These are phyloP conservation scores for Orbilia brochopaga DNA, from an alignment of 2,329 filamentous ascomycete species.

Conservation along the genomic window DNA sequence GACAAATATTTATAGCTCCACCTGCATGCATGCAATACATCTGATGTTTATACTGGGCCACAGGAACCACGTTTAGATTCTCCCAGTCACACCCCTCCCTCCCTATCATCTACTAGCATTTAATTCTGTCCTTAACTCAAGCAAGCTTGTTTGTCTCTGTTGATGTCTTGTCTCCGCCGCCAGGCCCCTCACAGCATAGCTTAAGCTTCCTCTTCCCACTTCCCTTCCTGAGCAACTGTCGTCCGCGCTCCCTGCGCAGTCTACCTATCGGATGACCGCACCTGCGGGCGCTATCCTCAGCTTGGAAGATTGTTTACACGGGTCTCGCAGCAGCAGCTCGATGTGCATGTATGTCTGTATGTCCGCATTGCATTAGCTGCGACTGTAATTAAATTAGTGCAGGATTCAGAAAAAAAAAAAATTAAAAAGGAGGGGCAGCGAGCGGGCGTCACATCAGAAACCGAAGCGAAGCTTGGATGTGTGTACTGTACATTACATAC, in stretches of 20 bases:
- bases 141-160: no score
- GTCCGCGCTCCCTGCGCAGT: neutral
- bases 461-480: no score
- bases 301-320: conserved; percentile 46
- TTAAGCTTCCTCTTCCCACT: neutral
- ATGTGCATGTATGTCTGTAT: conserved; percentile 17
- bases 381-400: conserved; percentile 2
- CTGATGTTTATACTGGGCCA: conserved; percentile 14
- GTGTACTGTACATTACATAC: no score
- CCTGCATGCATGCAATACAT: conserved; percentile 40
- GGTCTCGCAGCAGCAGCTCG: conserved; percentile 12
- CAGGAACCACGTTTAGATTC: conserved; percentile 40
- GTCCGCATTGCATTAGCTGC: no score
- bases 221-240: neutral
- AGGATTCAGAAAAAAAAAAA: no score
- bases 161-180: no score
- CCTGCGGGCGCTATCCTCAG: conserved; percentile 45
- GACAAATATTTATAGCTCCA: conserved; percentile 48
- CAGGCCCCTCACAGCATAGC: neutral
- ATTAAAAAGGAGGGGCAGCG: no score
- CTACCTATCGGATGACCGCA: conserved; percentile 34
- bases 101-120: conserved; percentile 23
- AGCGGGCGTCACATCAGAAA: no score
- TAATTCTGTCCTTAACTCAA: conserved; percentile 5
- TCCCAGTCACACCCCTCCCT: conserved; percentile 11